Percentiles rank a stretch among this genome's conserved stretches.
Conservation (phyloP, 805 yeast species). For the Priceomyces melissophilus region DNA sequence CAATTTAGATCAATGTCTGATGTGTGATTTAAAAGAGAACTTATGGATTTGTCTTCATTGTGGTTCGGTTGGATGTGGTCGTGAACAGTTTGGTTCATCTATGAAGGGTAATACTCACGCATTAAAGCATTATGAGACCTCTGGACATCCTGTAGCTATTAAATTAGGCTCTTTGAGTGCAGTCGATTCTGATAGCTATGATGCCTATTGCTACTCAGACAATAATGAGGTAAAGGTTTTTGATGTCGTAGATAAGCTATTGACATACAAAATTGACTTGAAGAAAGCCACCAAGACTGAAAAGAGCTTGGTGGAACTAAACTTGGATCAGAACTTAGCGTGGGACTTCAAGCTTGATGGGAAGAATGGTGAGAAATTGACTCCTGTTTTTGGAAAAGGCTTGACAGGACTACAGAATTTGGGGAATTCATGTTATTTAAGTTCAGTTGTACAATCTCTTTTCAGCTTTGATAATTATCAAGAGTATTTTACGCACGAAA, state of each 20-base stretch:
- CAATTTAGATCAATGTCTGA: conserved; percentile 45
- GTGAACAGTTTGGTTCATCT: conserved; percentile 89
- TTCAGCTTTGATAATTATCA: conserved; percentile 43
- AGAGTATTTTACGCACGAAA: conserved; percentile 35
- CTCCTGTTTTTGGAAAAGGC: conserved; percentile 69
- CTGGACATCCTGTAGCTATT: conserved; percentile 77
- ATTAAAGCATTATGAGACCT: conserved; percentile 56
- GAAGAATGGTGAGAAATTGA: conserved; percentile 60
- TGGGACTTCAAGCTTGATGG: conserved; percentile 89
- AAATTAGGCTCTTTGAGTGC: conserved; percentile 85
- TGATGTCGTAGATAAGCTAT: conserved; percentile 43
- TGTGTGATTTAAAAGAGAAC: conserved; percentile 68
- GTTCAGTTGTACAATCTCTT: conserved; percentile 74
- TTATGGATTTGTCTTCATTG: conserved; percentile 91
- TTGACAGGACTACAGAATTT: conserved; percentile 83
- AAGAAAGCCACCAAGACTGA: conserved; percentile 64
- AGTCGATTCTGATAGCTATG: conserved; percentile 57
- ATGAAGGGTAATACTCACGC: conserved; percentile 92
- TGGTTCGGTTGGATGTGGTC: conserved; percentile 92
- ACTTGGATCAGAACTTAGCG: conserved; percentile 85
- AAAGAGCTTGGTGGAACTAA: conserved; percentile 81
- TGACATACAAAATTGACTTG: conserved; percentile 66
- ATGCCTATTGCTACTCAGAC: conserved; percentile 84
- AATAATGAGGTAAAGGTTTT: conserved; percentile 86
- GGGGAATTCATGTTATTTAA: conserved; percentile 91